Conservation (phyloP, 2,329 filamentous ascomycete species). For the Acrocalymma vagum region DNA sequence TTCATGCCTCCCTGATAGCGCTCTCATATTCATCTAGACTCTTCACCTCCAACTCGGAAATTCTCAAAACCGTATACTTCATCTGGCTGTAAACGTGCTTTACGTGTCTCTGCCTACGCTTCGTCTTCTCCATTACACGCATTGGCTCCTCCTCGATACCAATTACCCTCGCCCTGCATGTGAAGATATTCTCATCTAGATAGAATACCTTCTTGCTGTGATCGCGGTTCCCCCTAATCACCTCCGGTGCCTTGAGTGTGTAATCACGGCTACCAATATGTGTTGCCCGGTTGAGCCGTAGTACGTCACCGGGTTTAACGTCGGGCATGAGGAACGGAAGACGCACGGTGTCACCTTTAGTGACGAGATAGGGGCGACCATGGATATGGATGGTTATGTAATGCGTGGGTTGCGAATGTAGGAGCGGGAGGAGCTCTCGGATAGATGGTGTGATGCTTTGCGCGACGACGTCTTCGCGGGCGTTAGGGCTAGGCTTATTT, state of each 20-base stretch:
- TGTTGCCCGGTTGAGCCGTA: slow-evolving; percentile 86
- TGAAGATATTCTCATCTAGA: slow-evolving; percentile 83
- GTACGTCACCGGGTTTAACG: slow-evolving; percentile 76
- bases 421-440: slow-evolving; percentile 71
- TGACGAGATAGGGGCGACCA: slow-evolving; percentile 80
- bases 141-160: slow-evolving; percentile 78
- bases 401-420: slow-evolving; percentile 76
- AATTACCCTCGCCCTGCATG: slow-evolving; percentile 84
- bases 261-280: slow-evolving; percentile 87
- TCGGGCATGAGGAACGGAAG: slow-evolving; percentile 60
- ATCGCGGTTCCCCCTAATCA: slow-evolving; percentile 39
- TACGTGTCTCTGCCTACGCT: slow-evolving; percentile 70
- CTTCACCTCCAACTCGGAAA: slow-evolving; percentile 80
- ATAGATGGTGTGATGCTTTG: slow-evolving; percentile 63
- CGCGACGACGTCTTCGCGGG: slow-evolving; percentile 35
- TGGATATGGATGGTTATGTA: slow-evolving; percentile 85
- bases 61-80: slow-evolving; percentile 82
- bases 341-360: slow-evolving; percentile 59
- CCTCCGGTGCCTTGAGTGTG: slow-evolving; percentile 71
- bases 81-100: slow-evolving; percentile 90
- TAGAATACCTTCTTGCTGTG: slow-evolving; percentile 59
- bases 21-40: slow-evolving; percentile 61
- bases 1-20: slow-evolving; percentile 31
- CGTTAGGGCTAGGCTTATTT: slow-evolving; percentile 24
- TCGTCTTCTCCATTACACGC: slow-evolving; percentile 65